phyloP scores from a whole-genome alignment of 1,139 yeast genomes.

The Candida buenavistaensis region DNA sequence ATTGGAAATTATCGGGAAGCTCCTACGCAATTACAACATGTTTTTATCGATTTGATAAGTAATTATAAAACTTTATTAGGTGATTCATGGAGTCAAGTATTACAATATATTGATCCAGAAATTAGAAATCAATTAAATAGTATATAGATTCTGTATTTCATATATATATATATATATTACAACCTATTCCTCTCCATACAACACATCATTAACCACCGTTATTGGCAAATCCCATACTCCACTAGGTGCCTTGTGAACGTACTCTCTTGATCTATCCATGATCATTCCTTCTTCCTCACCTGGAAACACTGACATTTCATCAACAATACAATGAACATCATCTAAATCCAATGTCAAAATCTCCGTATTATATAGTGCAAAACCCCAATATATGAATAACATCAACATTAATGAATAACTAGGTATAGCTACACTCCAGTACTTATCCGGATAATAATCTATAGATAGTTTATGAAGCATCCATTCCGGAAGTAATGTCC shows the following conservation, averaged over 20 bases:
- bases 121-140: slow-evolving; percentile 9
- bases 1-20: slow-evolving; percentile 63
- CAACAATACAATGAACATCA: slow-evolving; percentile 66
- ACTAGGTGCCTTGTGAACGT: slow-evolving; percentile 59
- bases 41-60: slow-evolving; percentile 43
- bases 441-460: slow-evolving; percentile 76
- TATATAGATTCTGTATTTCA: slow-evolving; percentile 5
- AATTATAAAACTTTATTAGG: slow-evolving; percentile 55
- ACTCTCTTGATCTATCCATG: slow-evolving; percentile 25
- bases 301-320: slow-evolving; percentile 60
- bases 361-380: slow-evolving; percentile 74
- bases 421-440: slow-evolving; percentile 86
- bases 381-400: slow-evolving; percentile 68
- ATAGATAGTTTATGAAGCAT: slow-evolving; percentile 55
- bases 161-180: background rate
- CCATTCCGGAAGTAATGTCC: slow-evolving; percentile 69
- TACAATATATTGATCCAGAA: slow-evolving; percentile 26
- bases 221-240: slow-evolving; percentile 87
- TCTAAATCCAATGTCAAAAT: slow-evolving; percentile 59
- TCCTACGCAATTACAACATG: slow-evolving; percentile 41
- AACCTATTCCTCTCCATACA: slow-evolving; percentile 39
- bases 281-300: slow-evolving; percentile 14
- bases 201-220: slow-evolving; percentile 64
- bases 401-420: slow-evolving; percentile 66
- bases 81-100: slow-evolving; percentile 33